A percentile compares a stretch with the other conserved stretches of the same genome.
Conservation (phyloP, 192 early-diverging fungal genomes). For the Linnemannia zychae region DNA sequence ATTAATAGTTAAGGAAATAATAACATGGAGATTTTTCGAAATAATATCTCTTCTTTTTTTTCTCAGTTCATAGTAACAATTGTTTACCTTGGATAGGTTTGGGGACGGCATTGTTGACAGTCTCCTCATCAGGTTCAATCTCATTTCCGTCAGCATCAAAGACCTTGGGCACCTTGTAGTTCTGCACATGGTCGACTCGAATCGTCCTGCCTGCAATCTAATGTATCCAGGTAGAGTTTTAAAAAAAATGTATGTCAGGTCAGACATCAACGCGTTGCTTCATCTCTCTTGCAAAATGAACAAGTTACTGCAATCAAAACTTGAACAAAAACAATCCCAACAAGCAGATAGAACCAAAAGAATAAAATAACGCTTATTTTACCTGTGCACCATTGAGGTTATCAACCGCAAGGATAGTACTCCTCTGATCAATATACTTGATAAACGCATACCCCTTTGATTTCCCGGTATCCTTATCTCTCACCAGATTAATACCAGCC, state of each 20-base stretch:
- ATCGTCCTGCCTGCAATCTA: constrained; percentile 68
- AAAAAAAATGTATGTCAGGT: background rate
- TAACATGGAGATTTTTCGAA: background rate
- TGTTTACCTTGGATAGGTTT: constrained; percentile 48
- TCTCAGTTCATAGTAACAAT: too few species aligned
- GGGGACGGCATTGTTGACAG: constrained; percentile 46
- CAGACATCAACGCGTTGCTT: too few species aligned
- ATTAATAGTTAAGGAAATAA: too few species aligned
- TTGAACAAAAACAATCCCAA: too few species aligned
- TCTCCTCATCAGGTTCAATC: constrained; percentile 52
- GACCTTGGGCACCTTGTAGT: constrained; percentile 73
- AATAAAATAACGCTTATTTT: too few species aligned
- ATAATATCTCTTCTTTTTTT: too few species aligned
- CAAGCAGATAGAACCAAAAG: too few species aligned
- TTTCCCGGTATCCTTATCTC: constrained; percentile 90
- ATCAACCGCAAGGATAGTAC: constrained; percentile 93
- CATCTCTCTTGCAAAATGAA: too few species aligned
- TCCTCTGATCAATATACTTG: constrained; percentile 93
- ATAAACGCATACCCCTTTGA: constrained; percentile 90
- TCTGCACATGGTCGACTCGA: constrained; percentile 82
- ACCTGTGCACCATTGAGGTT: constrained; percentile 90
- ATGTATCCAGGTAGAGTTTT: background rate
- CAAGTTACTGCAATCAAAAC: too few species aligned
- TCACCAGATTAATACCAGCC: constrained; percentile 89
- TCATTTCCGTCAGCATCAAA: constrained; percentile 66